phyloP scores from a whole-genome alignment of 352 stramenopile genomes.

The Phytophthora meadii region DNA sequence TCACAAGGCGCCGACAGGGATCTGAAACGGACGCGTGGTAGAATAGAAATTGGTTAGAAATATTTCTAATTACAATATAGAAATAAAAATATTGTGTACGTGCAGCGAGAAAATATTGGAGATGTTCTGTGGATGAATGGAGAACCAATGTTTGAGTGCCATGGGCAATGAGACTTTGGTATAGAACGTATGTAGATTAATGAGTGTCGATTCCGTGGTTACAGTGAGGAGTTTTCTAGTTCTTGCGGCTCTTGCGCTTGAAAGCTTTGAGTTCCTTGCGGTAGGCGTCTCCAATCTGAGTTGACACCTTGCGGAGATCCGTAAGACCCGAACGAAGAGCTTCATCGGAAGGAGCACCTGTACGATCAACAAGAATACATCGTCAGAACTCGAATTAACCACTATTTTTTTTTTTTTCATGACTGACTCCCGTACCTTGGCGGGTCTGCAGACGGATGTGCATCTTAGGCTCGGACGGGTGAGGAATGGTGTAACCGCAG shows the following conservation, averaged over 20 bases:
- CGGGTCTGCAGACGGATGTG: conserved; percentile 93
- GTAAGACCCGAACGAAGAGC: conserved; percentile 66
- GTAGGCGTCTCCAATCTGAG: conserved; percentile 76
- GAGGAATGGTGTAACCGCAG: conserved; percentile 95
- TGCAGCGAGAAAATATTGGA: too few relatives aligned
- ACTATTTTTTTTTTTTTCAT: too few relatives aligned
- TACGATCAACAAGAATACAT: conserved; percentile 1
- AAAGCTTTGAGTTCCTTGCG: conserved; percentile 86
- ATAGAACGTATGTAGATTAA: conserved; percentile 29
- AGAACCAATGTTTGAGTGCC: too few relatives aligned
- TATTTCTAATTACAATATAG: too few relatives aligned
- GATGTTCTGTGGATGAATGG: too few relatives aligned
- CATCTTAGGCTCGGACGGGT: conserved; percentile 95
- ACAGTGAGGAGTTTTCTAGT: conserved; percentile 34
- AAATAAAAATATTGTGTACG: too few relatives aligned
- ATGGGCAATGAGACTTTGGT: not conserved
- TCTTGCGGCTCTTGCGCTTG: conserved; percentile 81
- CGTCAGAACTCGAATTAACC: not conserved
- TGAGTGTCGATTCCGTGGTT: conserved; percentile 19
- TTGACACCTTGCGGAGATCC: conserved; percentile 79
- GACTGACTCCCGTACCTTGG: conserved; percentile 41
- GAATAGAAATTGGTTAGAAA: too few relatives aligned
- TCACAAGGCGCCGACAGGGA: conserved; percentile 11
- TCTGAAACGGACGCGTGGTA: conserved; percentile 30
- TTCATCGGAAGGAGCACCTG: conserved; percentile 69